Conservation (phyloP, 140 eudicot species). For the Senecio squalidus region DNA sequence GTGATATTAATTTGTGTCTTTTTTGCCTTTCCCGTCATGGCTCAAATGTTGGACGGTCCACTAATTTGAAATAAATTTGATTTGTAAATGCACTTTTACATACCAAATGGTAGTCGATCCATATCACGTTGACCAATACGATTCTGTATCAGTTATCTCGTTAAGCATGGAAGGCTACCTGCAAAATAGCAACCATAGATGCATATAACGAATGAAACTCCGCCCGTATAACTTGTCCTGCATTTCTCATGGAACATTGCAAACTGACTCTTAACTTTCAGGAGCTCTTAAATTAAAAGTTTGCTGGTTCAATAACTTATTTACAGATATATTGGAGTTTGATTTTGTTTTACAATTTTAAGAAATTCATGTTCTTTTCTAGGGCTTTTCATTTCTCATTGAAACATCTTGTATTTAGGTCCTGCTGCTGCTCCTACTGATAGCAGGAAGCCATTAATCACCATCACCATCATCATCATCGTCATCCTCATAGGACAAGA, state of each 20-base stretch:
- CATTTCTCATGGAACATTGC: neutral
- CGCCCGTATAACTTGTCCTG: neutral
- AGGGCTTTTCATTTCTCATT: conserved; percentile 12
- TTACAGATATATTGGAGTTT: neutral
- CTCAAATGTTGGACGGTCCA: too few species aligned
- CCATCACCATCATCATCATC: neutral
- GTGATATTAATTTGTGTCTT: too few species aligned
- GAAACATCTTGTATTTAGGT: conserved; percentile 33
- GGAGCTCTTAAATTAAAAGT: neutral
- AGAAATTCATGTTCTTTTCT: too few species aligned
- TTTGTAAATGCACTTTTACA: too few species aligned
- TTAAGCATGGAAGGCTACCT: too few species aligned
- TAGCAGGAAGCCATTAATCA: conserved; percentile 34
- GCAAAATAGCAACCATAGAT: too few species aligned
- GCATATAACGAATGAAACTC: too few species aligned
- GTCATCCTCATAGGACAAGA: conserved; percentile 28
- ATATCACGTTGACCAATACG: too few species aligned
- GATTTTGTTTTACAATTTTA: neutral
- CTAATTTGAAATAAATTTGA: too few species aligned
- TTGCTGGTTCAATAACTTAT: neutral
- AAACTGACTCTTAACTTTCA: neutral
- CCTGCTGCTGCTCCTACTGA: conserved; percentile 38
- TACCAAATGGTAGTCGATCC: too few species aligned
- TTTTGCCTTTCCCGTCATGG: too few species aligned
- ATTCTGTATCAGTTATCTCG: too few species aligned